Evolutionary conservation across 1,284 basidiomycete genomes (phyloP).

Genomic region (Neotropicomus parvogracilis): DNA sequence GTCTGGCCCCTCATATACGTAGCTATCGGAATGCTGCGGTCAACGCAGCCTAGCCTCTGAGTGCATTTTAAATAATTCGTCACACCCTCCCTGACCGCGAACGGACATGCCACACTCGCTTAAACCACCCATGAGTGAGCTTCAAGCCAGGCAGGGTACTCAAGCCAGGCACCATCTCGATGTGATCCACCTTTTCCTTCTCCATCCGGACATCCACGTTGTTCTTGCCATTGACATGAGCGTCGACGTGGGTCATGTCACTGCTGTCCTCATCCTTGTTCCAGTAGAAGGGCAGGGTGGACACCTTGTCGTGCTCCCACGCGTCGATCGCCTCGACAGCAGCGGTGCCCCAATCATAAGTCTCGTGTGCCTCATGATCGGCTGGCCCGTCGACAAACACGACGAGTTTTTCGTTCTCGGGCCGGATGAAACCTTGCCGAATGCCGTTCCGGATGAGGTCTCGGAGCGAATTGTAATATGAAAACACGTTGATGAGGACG

Average conservation of each 20-base stretch:
- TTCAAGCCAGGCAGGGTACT: constrained; percentile 26
- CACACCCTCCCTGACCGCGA: constrained; percentile 22
- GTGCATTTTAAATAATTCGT: constrained; percentile 3
- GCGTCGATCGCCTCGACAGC: constrained; percentile 61
- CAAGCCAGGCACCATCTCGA: constrained; percentile 26
- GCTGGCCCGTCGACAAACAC: constrained; percentile 71
- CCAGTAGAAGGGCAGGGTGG: constrained; percentile 40
- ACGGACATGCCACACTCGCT: constrained; percentile 32
- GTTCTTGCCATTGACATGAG: neutral
- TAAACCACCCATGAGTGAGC: constrained; percentile 29
- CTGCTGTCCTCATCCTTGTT: constrained; percentile 35
- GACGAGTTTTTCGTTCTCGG: constrained; percentile 57
- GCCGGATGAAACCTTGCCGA: constrained; percentile 72
- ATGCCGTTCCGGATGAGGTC: constrained; percentile 66
- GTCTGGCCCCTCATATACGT: neutral
- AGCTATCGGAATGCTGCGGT: constrained; percentile 3
- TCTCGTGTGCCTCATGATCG: constrained; percentile 50
- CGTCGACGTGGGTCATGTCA: constrained; percentile 27
- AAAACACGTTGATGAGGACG: constrained; percentile 76
- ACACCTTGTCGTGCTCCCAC: constrained; percentile 47
- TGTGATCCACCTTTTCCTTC: constrained; percentile 20
- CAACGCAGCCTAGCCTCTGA: constrained; percentile 7
- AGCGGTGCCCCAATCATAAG: constrained; percentile 75
- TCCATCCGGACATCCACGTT: neutral
- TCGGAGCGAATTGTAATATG: constrained; percentile 78